Evolutionary conservation across 2,329 filamentous ascomycete species (phyloP).

Genomic region (Orbilia ellipsospora): DNA sequence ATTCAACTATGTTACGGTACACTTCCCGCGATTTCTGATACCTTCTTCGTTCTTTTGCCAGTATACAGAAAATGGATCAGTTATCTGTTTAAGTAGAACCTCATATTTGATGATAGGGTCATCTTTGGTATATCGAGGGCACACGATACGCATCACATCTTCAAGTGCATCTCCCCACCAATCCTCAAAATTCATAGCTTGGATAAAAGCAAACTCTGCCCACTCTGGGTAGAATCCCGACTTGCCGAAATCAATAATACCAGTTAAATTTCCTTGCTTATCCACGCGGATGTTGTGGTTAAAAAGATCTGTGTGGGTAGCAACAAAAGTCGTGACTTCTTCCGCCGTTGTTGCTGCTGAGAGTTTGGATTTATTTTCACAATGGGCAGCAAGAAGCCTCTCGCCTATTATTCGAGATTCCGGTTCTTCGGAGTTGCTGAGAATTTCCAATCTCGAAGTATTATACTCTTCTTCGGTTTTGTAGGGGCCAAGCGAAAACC

Average conservation of each 20-base stretch:
- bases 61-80: slow-evolving; percentile 7
- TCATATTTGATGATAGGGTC: slow-evolving; percentile 15
- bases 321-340: slow-evolving; percentile 10
- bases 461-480: slow-evolving; percentile 15
- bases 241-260: slow-evolving; percentile 16
- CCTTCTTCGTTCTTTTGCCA: slow-evolving; percentile 2
- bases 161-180: slow-evolving; percentile 8
- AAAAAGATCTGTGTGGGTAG: slow-evolving; percentile 16
- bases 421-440: slow-evolving; percentile 1
- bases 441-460: slow-evolving; percentile 10
- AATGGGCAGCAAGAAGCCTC: slow-evolving; percentile 12
- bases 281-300: slow-evolving; percentile 3
- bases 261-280: slow-evolving; percentile 6
- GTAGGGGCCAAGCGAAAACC: neutral
- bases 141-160: slow-evolving; percentile 16
- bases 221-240: slow-evolving; percentile 13
- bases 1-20: slow-evolving; percentile 7
- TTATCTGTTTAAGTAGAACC: neutral
- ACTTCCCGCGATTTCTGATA: neutral
- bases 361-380: slow-evolving; percentile 11
- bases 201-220: slow-evolving; percentile 1
- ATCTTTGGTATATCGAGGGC: slow-evolving; percentile 13
- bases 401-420: slow-evolving; percentile 14
- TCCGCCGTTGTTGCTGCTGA: slow-evolving; percentile 5
- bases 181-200: neutral